Percentiles rank a stretch among this genome's conserved stretches.
These are phyloP conservation scores for Boletus vinaceobasis DNA, from an alignment of 768 basidiomycete genomes.

Conservation along the genomic window DNA sequence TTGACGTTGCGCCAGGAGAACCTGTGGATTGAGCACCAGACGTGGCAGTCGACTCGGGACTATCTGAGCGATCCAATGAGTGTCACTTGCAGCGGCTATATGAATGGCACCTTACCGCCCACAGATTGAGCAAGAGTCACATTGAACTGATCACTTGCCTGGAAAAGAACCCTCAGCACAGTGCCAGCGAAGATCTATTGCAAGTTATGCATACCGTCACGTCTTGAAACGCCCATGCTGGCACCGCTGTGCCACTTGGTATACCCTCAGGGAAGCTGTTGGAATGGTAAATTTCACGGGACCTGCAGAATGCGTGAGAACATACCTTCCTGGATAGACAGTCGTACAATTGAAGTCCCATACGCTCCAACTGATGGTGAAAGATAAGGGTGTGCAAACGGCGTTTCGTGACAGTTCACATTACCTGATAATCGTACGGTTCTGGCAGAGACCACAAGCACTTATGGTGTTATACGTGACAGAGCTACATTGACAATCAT, in stretches of 20 bases:
- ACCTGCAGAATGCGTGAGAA: not conserved
- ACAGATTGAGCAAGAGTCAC: slow-evolving; percentile 34
- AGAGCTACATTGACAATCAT: slow-evolving; percentile 52
- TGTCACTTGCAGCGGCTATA: not conserved
- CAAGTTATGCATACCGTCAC: slow-evolving; percentile 38
- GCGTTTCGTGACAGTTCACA: not conserved
- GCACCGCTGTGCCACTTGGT: slow-evolving; percentile 48
- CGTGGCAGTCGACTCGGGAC: slow-evolving; percentile 41
- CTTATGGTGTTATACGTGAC: slow-evolving; percentile 54
- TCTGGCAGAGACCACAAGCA: slow-evolving; percentile 59
- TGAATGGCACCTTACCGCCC: slow-evolving; percentile 19
- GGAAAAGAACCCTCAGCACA: slow-evolving; percentile 3
- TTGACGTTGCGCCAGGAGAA: slow-evolving; percentile 8
- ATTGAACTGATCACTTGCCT: slow-evolving; percentile 41
- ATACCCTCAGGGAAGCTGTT: slow-evolving; percentile 46
- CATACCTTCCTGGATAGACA: slow-evolving; percentile 30
- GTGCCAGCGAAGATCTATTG: not conserved
- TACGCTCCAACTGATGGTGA: slow-evolving; percentile 43
- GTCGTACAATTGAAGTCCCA: slow-evolving; percentile 49
- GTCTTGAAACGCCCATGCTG: slow-evolving; percentile 62
- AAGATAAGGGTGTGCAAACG: not conserved
- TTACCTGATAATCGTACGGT: slow-evolving; percentile 37
- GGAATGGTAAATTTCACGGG: not conserved
- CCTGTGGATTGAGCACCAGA: slow-evolving; percentile 30
- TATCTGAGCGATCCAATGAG: slow-evolving; percentile 26